Percentiles rank a stretch among this genome's conserved stretches.
These are phyloP conservation scores for Rhodamnia rubescens DNA, from an alignment of 345 rosid species.

Conservation along the genomic window DNA sequence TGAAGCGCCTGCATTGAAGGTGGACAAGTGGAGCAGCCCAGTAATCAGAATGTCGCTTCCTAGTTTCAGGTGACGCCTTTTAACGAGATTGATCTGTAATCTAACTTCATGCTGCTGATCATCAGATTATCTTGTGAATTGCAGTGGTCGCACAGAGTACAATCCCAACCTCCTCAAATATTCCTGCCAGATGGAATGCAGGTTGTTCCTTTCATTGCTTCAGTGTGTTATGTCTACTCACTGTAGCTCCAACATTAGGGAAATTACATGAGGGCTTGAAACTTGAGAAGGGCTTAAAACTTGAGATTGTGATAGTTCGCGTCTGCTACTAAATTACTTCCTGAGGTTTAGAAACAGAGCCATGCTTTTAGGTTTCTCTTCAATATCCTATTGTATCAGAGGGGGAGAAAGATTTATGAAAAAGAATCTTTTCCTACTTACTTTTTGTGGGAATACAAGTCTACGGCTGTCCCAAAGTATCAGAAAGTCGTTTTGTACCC, in stretches of 20 bases:
- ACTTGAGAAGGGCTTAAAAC: neutral
- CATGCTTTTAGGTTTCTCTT: neutral
- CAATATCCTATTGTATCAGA: neutral
- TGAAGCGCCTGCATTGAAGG: conserved; percentile 27
- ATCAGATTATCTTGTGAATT: conserved; percentile 5
- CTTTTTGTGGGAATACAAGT: neutral
- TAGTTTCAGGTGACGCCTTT: conserved; percentile 60
- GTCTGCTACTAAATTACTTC: too few species aligned
- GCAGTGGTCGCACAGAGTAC: conserved; percentile 72
- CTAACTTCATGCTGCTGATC: neutral
- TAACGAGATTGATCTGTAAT: neutral
- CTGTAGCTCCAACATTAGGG: neutral
- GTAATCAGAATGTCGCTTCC: conserved; percentile 69
- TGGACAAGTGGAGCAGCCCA: conserved; percentile 53
- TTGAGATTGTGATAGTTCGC: neutral
- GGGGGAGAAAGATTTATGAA: neutral
- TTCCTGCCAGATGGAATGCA: conserved; percentile 75
- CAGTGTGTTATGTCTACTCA: neutral
- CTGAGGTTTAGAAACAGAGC: neutral
- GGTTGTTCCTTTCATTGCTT: conserved; percentile 20
- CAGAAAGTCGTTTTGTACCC: neutral
- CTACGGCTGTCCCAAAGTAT: neutral
- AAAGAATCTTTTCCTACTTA: neutral
- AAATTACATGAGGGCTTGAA: neutral
- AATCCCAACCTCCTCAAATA: conserved; percentile 65